These are phyloP conservation scores for Vanrija pseudolonga DNA, from an alignment of 1,284 basidiomycete genomes.

Conservation along the genomic window DNA sequence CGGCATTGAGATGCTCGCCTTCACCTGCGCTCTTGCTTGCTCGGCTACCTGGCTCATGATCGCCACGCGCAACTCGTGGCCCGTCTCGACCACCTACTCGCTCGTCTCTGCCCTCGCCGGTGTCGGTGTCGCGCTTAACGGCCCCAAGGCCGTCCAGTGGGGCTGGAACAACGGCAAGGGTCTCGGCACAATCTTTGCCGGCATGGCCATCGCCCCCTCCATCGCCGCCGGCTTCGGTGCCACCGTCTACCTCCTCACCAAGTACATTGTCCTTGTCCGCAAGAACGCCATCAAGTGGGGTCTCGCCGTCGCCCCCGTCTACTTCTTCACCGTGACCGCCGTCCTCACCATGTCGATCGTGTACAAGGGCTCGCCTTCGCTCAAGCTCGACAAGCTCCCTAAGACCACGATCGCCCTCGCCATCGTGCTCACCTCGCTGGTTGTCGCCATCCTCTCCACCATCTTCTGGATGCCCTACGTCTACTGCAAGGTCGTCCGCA, in stretches of 20 bases:
- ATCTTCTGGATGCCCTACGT: constrained; percentile 55
- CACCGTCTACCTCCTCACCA: constrained; percentile 50
- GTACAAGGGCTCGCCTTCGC: constrained; percentile 46
- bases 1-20: constrained; percentile 52
- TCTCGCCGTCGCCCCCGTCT: constrained; percentile 47
- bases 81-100: constrained; percentile 52
- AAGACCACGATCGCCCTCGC: constrained; percentile 47
- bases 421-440: constrained; percentile 49
- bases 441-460: constrained; percentile 46
- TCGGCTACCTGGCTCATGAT: constrained; percentile 51
- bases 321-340: constrained; percentile 49
- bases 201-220: constrained; percentile 47
- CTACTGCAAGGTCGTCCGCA: constrained; percentile 51
- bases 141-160: constrained; percentile 50
- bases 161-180: constrained; percentile 54
- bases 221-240: constrained; percentile 51
- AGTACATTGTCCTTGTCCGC: constrained; percentile 47
- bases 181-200: constrained; percentile 50
- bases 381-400: constrained; percentile 48
- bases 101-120: constrained; percentile 53
- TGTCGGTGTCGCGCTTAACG: constrained; percentile 52
- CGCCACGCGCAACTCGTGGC: constrained; percentile 48
- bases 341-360: constrained; percentile 47
- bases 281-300: constrained; percentile 43
- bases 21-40: constrained; percentile 49